phyloP scores from a whole-genome alignment of 805 yeast species.

The Saccharomycopsis fodiens region DNA sequence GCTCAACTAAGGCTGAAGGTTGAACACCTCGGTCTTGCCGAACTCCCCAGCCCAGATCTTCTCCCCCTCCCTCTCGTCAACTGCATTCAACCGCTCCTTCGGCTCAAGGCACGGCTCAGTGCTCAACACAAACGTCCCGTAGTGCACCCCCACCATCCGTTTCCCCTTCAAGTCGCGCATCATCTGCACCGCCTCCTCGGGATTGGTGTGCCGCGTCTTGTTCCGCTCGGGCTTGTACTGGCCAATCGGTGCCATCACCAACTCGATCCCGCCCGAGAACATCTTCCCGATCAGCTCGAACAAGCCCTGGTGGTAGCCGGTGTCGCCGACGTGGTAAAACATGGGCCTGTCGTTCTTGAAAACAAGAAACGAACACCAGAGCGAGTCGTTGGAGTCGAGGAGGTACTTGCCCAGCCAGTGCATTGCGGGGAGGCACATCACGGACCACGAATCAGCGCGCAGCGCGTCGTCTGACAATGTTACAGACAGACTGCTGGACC shows the following conservation, averaged over 20 bases:
- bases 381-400: slow-evolving; percentile 69
- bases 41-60: slow-evolving; percentile 12
- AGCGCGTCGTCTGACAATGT: too few species aligned
- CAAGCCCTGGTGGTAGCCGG: slow-evolving; percentile 76
- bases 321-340: slow-evolving; percentile 90
- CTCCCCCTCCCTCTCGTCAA: slow-evolving; percentile 29
- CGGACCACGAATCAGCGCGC: slow-evolving; percentile 39
- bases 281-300: slow-evolving; percentile 53
- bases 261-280: slow-evolving; percentile 39
- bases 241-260: slow-evolving; percentile 86
- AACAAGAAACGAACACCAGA: slow-evolving; percentile 86
- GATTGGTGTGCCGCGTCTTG: slow-evolving; percentile 79
- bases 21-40: slow-evolving; percentile 10
- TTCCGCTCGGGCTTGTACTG: slow-evolving; percentile 97
- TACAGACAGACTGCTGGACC: too few species aligned
- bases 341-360: slow-evolving; percentile 60
- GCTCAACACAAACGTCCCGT: slow-evolving; percentile 92
- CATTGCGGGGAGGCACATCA: slow-evolving; percentile 90
- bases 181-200: slow-evolving; percentile 66
- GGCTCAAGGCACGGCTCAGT: slow-evolving; percentile 88
- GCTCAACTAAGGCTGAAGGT: too few species aligned
- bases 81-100: slow-evolving; percentile 47
- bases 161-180: slow-evolving; percentile 54
- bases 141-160: slow-evolving; percentile 80
- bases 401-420: slow-evolving; percentile 92